phyloP scores from a whole-genome alignment of 1,284 basidiomycete species.

The Microbotryum scabiosae region DNA sequence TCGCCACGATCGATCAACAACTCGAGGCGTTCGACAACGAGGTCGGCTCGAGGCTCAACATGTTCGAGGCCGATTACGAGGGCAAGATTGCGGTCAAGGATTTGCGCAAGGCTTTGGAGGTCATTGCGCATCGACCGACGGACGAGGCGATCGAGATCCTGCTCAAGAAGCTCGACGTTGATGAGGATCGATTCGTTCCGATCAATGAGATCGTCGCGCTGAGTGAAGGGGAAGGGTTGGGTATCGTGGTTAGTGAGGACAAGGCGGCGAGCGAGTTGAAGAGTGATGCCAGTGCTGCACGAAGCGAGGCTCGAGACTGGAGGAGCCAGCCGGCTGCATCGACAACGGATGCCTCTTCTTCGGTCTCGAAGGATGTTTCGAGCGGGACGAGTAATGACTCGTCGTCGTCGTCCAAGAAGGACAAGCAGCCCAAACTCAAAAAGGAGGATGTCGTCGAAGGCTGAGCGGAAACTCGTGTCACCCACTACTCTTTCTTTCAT shows the following conservation, averaged over 20 bases:
- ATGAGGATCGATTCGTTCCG: slow-evolving; percentile 93
- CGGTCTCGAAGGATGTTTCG: slow-evolving; percentile 65
- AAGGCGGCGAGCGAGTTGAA: slow-evolving; percentile 2
- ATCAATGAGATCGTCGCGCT: slow-evolving; percentile 41
- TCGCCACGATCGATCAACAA: slow-evolving; percentile 90
- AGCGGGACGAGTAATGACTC: slow-evolving; percentile 48
- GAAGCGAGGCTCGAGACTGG: slow-evolving; percentile 28
- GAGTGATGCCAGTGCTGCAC: too few species aligned
- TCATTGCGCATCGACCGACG: slow-evolving; percentile 86
- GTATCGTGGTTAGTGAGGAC: slow-evolving; percentile 37
- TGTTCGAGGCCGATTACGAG: slow-evolving; percentile 85
- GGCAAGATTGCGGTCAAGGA: slow-evolving; percentile 87
- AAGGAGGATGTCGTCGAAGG: slow-evolving; percentile 82
- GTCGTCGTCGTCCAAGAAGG: slow-evolving; percentile 46
- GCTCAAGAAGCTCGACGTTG: slow-evolving; percentile 88
- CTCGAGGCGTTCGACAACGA: slow-evolving; percentile 75
- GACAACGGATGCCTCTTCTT: slow-evolving; percentile 34
- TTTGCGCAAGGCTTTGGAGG: slow-evolving; percentile 77
- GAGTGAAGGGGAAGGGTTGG: slow-evolving; percentile 40
- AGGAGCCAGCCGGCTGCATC: slow-evolving; percentile 52
- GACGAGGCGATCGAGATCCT: slow-evolving; percentile 83
- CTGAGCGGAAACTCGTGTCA: slow-evolving; percentile 8
- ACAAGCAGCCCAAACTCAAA: slow-evolving; percentile 64
- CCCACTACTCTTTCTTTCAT: neutral
- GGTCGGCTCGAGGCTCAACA: slow-evolving; percentile 84